Evolutionary conservation across 2,329 filamentous ascomycete genomes (phyloP).

Genomic region (Ceratocystis albifundus): DNA sequence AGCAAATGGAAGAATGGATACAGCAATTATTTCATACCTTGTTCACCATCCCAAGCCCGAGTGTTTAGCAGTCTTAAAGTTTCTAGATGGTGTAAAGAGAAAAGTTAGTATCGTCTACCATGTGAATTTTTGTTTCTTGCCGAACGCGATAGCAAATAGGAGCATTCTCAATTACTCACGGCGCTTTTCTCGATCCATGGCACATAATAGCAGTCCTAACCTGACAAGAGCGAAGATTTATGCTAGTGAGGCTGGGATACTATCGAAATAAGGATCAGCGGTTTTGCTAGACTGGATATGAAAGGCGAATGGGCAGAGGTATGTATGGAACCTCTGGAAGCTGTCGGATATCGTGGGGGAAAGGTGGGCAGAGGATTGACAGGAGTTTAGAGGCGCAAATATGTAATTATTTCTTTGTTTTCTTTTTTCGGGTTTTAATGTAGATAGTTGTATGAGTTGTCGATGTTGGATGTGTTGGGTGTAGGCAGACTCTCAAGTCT

Average conservation of each 20-base stretch:
- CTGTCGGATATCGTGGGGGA: too few relatives aligned
- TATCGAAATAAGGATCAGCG: too few relatives aligned
- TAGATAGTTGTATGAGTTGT: not conserved
- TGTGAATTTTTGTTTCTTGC: too few relatives aligned
- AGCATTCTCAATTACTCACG: constrained; percentile 3
- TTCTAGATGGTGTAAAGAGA: constrained; percentile 6
- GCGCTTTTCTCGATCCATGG: constrained; percentile 24
- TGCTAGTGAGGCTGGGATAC: not conserved
- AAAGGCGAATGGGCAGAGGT: too few relatives aligned
- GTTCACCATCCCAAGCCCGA: constrained; percentile 78
- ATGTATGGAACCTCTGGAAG: too few relatives aligned
- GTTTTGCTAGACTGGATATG: too few relatives aligned
- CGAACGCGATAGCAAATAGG: too few relatives aligned
- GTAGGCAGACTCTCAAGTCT: not conserved
- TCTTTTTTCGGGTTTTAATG: too few relatives aligned
- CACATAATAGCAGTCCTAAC: constrained; percentile 22
- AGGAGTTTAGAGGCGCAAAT: not conserved
- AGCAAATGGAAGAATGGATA: constrained; percentile 22
- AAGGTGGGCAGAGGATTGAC: not conserved
- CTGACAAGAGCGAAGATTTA: constrained; percentile 1
- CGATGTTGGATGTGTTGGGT: too few relatives aligned
- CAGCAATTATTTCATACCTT: constrained; percentile 43
- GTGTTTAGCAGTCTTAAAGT: constrained; percentile 71
- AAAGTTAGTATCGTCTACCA: not conserved
- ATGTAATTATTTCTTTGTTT: not conserved